phyloP scores from a whole-genome alignment of 352 stramenopile species.

The Paralagenidium karlingii region DNA sequence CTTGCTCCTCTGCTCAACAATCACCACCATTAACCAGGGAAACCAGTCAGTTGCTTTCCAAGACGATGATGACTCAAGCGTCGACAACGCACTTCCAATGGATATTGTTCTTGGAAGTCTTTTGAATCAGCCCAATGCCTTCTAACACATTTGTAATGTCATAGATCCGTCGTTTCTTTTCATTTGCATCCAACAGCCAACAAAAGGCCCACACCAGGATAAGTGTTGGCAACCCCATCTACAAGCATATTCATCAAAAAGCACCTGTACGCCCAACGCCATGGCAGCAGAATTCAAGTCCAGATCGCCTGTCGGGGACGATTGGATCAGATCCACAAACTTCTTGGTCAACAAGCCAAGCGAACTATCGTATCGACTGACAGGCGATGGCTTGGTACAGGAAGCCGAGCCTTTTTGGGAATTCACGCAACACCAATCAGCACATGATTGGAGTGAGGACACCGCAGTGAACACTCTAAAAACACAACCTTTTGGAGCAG shows the following conservation, averaged over 20 bases:
- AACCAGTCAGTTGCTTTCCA: too few species aligned
- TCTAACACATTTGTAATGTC: slow-evolving; percentile 99
- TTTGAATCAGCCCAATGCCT: slow-evolving; percentile 95
- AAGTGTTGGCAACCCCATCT: neutral
- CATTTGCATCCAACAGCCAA: too few species aligned
- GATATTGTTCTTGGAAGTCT: slow-evolving; percentile 98
- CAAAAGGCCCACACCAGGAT: neutral
- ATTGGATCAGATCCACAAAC: slow-evolving; percentile 93
- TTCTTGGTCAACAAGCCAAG: slow-evolving; percentile 94
- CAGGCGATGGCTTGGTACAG: slow-evolving; percentile 52
- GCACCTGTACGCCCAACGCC: slow-evolving; percentile 65
- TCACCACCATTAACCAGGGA: too few species aligned
- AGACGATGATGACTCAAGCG: too few species aligned
- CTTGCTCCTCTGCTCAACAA: slow-evolving; percentile 44
- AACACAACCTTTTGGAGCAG: too few species aligned
- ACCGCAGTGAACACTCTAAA: too few species aligned
- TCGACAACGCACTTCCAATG: slow-evolving; percentile 84
- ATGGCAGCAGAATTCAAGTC: slow-evolving; percentile 91
- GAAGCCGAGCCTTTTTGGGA: too few species aligned
- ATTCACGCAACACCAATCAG: too few species aligned
- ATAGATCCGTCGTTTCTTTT: slow-evolving; percentile 95
- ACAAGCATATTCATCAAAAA: neutral
- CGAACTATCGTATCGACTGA: slow-evolving; percentile 91
- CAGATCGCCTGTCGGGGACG: slow-evolving; percentile 75
- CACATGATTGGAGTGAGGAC: too few species aligned